A percentile compares a stretch with the other conserved stretches of the same genome.
Conservation (phyloP, 495 filamentous ascomycete species). For the Schizothecium vesticola region DNA sequence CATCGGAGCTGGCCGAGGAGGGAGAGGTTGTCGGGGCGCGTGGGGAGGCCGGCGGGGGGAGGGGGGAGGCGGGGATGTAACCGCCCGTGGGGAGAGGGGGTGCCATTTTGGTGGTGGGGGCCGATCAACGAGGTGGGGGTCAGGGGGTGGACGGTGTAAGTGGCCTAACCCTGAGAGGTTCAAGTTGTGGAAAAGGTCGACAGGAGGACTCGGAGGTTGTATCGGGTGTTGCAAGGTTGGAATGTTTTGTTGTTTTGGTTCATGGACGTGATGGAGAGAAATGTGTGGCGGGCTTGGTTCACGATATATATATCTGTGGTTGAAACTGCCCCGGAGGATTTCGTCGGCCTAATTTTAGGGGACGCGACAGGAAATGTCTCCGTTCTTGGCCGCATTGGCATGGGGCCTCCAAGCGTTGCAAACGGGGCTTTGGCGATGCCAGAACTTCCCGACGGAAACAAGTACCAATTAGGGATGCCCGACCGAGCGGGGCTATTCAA, state of each 20-base stretch:
- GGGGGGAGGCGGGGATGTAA: background rate
- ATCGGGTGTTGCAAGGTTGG: background rate
- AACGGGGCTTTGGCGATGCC: background rate
- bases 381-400: background rate
- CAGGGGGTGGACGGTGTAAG: background rate
- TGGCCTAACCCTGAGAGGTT: background rate
- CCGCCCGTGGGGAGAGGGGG: background rate
- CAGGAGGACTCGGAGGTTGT: background rate
- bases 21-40: background rate
- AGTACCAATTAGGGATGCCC: background rate
- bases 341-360: background rate
- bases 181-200: background rate
- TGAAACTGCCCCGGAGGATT: background rate
- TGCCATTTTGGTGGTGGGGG: background rate
- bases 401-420: background rate
- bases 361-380: background rate
- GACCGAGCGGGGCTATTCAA: background rate
- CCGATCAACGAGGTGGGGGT: too few relatives aligned
- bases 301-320: background rate
- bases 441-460: background rate
- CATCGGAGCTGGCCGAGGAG: background rate
- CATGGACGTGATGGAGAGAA: background rate
- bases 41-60: background rate
- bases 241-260: background rate
- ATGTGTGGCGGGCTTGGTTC: background rate